Percentiles rank a stretch among this genome's conserved stretches.
Evolutionary conservation across 371 early-diverging fungal genomes (phyloP).

Genomic region (Capillidium rhysosporum): DNA sequence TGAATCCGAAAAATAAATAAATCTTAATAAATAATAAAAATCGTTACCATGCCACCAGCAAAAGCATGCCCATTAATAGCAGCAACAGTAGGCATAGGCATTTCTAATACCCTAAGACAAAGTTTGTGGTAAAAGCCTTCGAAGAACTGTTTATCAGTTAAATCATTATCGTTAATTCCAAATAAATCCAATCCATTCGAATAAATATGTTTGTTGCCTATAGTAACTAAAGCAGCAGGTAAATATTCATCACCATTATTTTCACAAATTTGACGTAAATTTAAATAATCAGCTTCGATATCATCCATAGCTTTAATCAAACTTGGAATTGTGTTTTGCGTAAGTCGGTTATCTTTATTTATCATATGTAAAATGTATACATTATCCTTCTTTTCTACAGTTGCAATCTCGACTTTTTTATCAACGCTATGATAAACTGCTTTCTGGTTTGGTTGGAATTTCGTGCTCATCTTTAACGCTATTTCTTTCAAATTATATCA

Average conservation of each 20-base stretch:
- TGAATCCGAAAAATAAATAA: not conserved
- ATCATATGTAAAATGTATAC: slow-evolving; percentile 34
- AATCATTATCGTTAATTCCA: slow-evolving; percentile 14
- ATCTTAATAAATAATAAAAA: not conserved
- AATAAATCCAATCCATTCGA: slow-evolving; percentile 55
- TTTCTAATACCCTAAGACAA: slow-evolving; percentile 31
- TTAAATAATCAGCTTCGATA: slow-evolving; percentile 25
- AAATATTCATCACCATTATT: slow-evolving; percentile 12
- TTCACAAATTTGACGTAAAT: slow-evolving; percentile 7
- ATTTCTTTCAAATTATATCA: no score
- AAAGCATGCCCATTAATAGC: slow-evolving; percentile 71
- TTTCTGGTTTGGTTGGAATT: no score
- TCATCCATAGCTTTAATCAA: slow-evolving; percentile 34
- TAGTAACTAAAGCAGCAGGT: slow-evolving; percentile 34
- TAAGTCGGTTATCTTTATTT: slow-evolving; percentile 48
- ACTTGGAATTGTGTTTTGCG: slow-evolving; percentile 26
- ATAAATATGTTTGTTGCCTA: slow-evolving; percentile 43
- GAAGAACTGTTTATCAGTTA: slow-evolving; percentile 13
- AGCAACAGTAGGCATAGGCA: slow-evolving; percentile 62
- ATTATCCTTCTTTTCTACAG: slow-evolving; percentile 1
- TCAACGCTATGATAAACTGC: no score
- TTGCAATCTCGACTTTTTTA: no score
- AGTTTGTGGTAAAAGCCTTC: slow-evolving; percentile 24
- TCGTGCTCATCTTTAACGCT: no score
- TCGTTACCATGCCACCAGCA: slow-evolving; percentile 36